These are phyloP conservation scores for Marasmius fiardii DNA, from an alignment of 1,284 basidiomycete species.

Conservation along the genomic window DNA sequence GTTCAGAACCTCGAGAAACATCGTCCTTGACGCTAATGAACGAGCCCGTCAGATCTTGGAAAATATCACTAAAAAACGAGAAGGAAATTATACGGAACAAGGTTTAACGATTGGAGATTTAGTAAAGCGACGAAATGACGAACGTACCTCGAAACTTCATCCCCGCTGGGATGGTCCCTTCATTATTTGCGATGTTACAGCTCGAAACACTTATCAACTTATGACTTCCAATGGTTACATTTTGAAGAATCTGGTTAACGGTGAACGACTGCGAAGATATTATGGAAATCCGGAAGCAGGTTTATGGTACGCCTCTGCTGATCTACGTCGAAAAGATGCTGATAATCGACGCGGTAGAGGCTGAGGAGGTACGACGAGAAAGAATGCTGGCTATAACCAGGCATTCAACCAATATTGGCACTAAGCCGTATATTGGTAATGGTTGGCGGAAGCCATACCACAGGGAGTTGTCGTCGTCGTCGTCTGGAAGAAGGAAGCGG, in stretches of 20 bases:
- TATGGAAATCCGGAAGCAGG: background rate
- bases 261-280: conserved; percentile 3
- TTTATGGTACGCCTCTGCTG: conserved; percentile 10
- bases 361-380: background rate
- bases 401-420: no score
- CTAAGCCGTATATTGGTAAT: no score
- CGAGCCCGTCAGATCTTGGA: conserved; percentile 4
- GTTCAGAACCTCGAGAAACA: conserved; percentile 8
- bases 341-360: conserved; percentile 1
- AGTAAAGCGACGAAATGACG: conserved; percentile 3
- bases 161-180: conserved; percentile 13
- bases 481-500: no score
- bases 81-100: conserved; percentile 2
- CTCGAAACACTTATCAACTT: conserved; percentile 2
- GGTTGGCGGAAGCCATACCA: no score
- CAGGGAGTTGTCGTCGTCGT: no score
- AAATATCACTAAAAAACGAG: background rate
- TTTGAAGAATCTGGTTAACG: conserved; percentile 5
- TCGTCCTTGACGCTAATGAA: conserved; percentile 6
- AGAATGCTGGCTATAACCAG: background rate
- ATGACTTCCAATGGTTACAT: conserved; percentile 1
- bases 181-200: conserved; percentile 6
- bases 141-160: conserved; percentile 7
- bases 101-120: conserved; percentile 8
- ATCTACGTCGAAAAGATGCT: conserved; percentile 6